A percentile compares a stretch with the other conserved stretches of the same genome.
Evolutionary conservation across 306 rosid species (phyloP).

Genomic region (Vicia faba): DNA sequence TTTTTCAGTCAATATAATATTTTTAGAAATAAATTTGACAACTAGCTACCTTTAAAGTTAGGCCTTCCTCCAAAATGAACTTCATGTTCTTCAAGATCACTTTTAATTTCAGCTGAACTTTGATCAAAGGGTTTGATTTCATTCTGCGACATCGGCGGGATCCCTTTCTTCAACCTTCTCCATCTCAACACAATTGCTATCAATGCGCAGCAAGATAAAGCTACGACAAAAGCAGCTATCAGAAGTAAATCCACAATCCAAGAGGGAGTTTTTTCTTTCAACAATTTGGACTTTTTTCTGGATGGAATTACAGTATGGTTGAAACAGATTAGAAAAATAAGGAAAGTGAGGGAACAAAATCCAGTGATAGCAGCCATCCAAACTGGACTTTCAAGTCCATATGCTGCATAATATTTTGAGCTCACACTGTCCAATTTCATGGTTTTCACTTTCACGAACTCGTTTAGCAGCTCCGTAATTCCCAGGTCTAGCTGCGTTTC

Average conservation of each 20-base stretch:
- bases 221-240: slow-evolving; percentile 56
- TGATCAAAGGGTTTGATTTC: slow-evolving; percentile 45
- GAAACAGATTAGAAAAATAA: slow-evolving; percentile 50
- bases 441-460: slow-evolving; percentile 51
- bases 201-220: slow-evolving; percentile 49
- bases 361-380: slow-evolving; percentile 71
- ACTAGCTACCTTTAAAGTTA: slow-evolving; percentile 58
- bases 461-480: slow-evolving; percentile 47
- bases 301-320: slow-evolving; percentile 59
- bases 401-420: slow-evolving; percentile 52
- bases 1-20: background rate
- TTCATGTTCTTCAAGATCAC: slow-evolving; percentile 67
- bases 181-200: slow-evolving; percentile 58
- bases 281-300: slow-evolving; percentile 41
- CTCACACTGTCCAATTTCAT: slow-evolving; percentile 48
- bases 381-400: slow-evolving; percentile 62
- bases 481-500: slow-evolving; percentile 54
- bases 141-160: slow-evolving; percentile 33
- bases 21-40: background rate
- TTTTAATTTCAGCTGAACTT: slow-evolving; percentile 51
- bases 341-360: slow-evolving; percentile 54
- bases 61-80: slow-evolving; percentile 82
- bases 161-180: slow-evolving; percentile 64
- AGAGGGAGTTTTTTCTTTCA: slow-evolving; percentile 62
- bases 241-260: slow-evolving; percentile 65